Conservation (phyloP, 78 protist species). For the Chrysochromulina tobinii region DNA sequence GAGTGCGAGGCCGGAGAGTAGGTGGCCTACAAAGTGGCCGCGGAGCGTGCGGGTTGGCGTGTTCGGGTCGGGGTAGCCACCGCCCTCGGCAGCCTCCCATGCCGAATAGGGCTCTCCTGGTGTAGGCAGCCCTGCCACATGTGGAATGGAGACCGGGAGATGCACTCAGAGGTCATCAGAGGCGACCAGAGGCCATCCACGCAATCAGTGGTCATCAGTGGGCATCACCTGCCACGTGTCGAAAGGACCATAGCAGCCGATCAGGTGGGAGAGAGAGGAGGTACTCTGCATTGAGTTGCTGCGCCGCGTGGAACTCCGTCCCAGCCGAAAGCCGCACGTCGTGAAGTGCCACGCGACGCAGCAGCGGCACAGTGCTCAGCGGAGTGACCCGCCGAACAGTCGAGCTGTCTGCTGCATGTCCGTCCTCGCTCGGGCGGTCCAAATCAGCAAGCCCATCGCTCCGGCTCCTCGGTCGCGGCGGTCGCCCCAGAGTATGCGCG, state of each 20-base stretch:
- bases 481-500: too few relatives aligned
- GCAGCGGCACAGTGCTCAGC: too few relatives aligned
- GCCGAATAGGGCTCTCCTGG: neutral
- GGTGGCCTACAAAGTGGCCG: neutral
- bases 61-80: too few relatives aligned
- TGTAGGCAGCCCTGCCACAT: neutral
- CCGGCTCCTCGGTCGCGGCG: too few relatives aligned
- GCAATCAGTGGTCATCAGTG: too few relatives aligned
- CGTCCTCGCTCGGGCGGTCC: too few relatives aligned
- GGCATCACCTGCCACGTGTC: neutral
- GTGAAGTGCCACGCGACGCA: neutral
- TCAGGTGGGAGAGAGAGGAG: neutral
- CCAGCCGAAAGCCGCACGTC: neutral
- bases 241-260: neutral
- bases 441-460: too few relatives aligned
- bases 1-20: neutral
- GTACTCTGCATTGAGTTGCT: neutral
- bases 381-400: too few relatives aligned
- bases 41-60: neutral
- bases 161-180: too few relatives aligned
- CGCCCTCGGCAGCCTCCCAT: neutral
- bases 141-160: too few relatives aligned
- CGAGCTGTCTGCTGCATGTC: too few relatives aligned
- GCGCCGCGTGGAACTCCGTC: neutral
- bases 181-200: too few relatives aligned